Evolutionary conservation across 306 rosid genomes (phyloP).

Genomic region (Pueraria montana): DNA sequence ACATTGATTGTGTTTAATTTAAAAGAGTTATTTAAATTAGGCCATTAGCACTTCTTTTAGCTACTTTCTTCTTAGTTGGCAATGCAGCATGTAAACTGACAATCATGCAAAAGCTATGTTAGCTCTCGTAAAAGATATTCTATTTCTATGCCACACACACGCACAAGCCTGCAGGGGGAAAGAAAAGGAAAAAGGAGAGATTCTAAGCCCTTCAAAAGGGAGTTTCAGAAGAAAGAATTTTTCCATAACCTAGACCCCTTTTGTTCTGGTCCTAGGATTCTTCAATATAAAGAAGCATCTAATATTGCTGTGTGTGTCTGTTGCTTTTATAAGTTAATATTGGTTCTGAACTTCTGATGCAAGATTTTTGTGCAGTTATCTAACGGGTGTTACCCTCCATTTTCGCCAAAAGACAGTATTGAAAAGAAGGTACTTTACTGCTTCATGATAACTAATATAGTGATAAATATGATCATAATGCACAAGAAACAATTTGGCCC

Average conservation of each 20-base stretch:
- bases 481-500: conserved; percentile 23
- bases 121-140: conserved; percentile 19
- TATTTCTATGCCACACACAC: background rate
- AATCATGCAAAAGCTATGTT: conserved; percentile 40
- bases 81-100: conserved; percentile 32
- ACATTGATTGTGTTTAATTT: conserved; percentile 39
- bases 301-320: conserved; percentile 6
- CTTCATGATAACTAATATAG: conserved; percentile 19
- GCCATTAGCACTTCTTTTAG: conserved; percentile 27
- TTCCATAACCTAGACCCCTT: background rate
- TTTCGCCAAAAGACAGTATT: conserved; percentile 74
- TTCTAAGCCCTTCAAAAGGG: conserved; percentile 22
- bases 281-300: conserved; percentile 26
- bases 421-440: conserved; percentile 73
- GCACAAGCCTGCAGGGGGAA: conserved; percentile 3
- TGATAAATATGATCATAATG: background rate
- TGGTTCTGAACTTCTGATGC: conserved; percentile 45
- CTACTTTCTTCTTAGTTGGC: conserved; percentile 24
- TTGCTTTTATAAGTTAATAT: conserved; percentile 28
- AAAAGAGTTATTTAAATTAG: background rate
- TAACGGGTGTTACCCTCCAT: conserved; percentile 62
- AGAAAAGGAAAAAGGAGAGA: conserved; percentile 31
- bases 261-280: conserved; percentile 30
- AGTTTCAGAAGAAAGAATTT: conserved; percentile 9
- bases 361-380: conserved; percentile 60